Evolutionary conservation across 768 basidiomycete genomes (phyloP).

Genomic region (Calvatia gigantea): DNA sequence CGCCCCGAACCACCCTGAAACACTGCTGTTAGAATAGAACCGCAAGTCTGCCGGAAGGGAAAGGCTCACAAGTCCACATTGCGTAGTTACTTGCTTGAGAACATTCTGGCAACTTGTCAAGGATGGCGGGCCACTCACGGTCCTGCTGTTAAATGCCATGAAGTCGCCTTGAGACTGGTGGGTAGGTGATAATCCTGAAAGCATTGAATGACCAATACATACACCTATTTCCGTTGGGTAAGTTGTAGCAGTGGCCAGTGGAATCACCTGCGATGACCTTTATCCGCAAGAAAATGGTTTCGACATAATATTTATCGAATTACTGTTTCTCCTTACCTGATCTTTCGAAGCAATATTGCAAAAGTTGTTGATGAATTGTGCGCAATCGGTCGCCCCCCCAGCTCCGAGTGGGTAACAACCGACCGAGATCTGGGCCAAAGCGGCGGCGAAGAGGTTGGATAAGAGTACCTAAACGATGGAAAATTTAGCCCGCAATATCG

Average conservation of each 20-base stretch:
- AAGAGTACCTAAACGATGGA: no score
- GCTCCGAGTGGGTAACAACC: neutral
- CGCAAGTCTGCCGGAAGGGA: no score
- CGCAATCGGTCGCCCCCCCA: neutral
- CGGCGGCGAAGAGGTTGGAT: neutral
- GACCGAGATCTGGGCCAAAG: neutral
- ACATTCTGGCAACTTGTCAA: neutral
- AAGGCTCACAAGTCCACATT: neutral
- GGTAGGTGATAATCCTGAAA: no score
- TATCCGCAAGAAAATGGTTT: neutral
- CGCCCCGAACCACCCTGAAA: neutral
- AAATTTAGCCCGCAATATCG: neutral
- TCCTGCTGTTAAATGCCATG: neutral
- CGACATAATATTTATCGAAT: neutral
- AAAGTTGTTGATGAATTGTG: neutral
- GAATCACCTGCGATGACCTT: neutral
- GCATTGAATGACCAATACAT: neutral
- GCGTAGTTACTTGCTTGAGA: neutral
- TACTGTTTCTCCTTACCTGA: neutral
- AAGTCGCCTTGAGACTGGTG: neutral
- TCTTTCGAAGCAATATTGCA: neutral
- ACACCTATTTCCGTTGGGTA: conserved; percentile 1
- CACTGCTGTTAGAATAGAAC: neutral
- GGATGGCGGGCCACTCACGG: neutral
- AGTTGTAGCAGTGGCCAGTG: neutral